phyloP scores from a whole-genome alignment of 306 rosid genomes.

The Quercus parvula region DNA sequence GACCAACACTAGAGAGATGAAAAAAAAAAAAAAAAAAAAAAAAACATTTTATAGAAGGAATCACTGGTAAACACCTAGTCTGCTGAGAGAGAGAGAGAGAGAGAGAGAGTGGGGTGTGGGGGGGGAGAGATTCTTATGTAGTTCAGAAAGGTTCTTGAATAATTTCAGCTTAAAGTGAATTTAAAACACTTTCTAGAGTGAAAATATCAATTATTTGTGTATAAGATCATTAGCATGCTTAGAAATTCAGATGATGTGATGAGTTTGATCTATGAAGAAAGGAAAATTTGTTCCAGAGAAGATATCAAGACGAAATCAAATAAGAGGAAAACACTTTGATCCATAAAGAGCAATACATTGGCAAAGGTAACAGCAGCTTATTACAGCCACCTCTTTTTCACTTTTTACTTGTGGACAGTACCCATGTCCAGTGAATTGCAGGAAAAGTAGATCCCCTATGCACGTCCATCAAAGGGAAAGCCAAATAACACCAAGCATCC shows the following conservation, averaged over 20 bases:
- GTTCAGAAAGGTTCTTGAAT: neutral
- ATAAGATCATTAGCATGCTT: too few relatives aligned
- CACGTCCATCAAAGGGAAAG: neutral
- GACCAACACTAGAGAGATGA: neutral
- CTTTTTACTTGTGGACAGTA: neutral
- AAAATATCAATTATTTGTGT: too few relatives aligned
- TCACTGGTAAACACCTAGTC: neutral
- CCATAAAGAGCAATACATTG: too few relatives aligned
- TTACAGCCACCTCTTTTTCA: neutral
- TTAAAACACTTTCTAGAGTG: too few relatives aligned
- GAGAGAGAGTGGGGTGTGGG: neutral
- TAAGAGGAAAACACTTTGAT: too few relatives aligned
- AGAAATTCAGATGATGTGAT: too few relatives aligned
- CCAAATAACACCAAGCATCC: neutral
- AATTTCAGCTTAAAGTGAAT: neutral
- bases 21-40: neutral
- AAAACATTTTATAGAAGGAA: neutral
- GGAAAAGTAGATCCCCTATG: neutral
- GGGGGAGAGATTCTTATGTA: neutral
- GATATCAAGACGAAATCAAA: too few relatives aligned
- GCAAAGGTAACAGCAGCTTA: neutral
- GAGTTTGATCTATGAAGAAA: too few relatives aligned
- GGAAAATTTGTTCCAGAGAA: too few relatives aligned
- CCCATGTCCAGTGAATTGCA: neutral
- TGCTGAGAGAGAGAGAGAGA: too few relatives aligned